Conservation (phyloP, 371 early-diverging fungal genomes). For the Mortierella sp. region DNA sequence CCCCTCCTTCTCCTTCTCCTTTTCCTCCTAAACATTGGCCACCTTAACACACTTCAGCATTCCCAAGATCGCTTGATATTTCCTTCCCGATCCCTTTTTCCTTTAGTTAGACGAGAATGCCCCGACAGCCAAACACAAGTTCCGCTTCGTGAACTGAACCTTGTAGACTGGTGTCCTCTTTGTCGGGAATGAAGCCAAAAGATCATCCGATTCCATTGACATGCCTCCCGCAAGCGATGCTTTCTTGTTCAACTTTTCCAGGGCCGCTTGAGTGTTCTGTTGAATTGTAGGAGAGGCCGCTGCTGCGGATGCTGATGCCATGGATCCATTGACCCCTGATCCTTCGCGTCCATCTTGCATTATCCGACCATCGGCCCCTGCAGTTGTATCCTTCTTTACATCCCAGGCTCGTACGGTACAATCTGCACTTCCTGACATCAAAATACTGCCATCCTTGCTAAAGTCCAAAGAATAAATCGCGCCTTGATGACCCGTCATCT, state of each 20-base stretch:
- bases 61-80: no score
- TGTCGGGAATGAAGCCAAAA: slow-evolving; percentile 87
- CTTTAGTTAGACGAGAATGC: slow-evolving; percentile 54
- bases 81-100: not conserved
- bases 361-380: slow-evolving; percentile 28
- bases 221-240: not conserved
- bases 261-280: slow-evolving; percentile 17
- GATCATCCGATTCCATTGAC: slow-evolving; percentile 58
- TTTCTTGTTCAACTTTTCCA: slow-evolving; percentile 39
- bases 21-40: no score
- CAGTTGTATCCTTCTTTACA: slow-evolving; percentile 70
- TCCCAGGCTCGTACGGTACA: slow-evolving; percentile 97
- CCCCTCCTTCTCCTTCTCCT: no score
- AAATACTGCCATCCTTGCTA: slow-evolving; percentile 82
- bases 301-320: not conserved
- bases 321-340: not conserved
- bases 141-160: slow-evolving; percentile 91
- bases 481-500: slow-evolving; percentile 87
- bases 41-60: no score
- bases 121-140: slow-evolving; percentile 85
- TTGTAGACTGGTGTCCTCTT: slow-evolving; percentile 94
- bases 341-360: slow-evolving; percentile 27
- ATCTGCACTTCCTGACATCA: slow-evolving; percentile 94
- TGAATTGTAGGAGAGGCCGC: slow-evolving; percentile 17
- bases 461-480: slow-evolving; percentile 92